Percentiles rank a stretch among this genome's conserved stretches.
Evolutionary conservation across 116 monocot species (phyloP).

Genomic region (Iris pallida): DNA sequence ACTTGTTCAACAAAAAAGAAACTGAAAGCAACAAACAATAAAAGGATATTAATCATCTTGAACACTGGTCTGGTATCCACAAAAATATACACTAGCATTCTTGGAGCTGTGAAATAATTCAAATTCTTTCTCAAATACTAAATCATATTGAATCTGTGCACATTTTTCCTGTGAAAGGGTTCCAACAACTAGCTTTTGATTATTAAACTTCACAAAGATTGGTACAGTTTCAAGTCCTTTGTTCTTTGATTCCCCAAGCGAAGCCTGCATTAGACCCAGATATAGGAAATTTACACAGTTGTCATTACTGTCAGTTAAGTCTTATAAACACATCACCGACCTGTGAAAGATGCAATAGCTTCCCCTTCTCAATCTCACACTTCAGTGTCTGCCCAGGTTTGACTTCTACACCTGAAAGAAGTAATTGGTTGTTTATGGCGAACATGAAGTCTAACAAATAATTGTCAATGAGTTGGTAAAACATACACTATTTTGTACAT

Average conservation of each 20-base stretch:
- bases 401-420: conserved; percentile 51
- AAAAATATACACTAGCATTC: conserved; percentile 7
- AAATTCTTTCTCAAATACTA: conserved; percentile 28
- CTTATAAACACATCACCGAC: conserved; percentile 1
- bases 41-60: conserved; percentile 4
- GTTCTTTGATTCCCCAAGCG: conserved; percentile 14
- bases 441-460: too few species aligned
- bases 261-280: conserved; percentile 3
- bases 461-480: too few species aligned
- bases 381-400: conserved; percentile 44
- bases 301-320: not conserved
- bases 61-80: conserved; percentile 11
- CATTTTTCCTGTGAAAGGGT: conserved; percentile 17
- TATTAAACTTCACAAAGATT: conserved; percentile 9
- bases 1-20: not conserved
- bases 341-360: conserved; percentile 54
- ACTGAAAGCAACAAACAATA: not conserved
- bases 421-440: too few species aligned
- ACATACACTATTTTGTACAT: too few species aligned
- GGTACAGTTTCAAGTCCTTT: conserved; percentile 12
- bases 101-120: conserved; percentile 22
- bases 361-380: conserved; percentile 30
- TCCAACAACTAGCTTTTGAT: conserved; percentile 19
- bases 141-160: conserved; percentile 14
- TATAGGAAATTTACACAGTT: not conserved